phyloP scores from a whole-genome alignment of 352 stramenopile species.

The Phytophthora meadii region DNA sequence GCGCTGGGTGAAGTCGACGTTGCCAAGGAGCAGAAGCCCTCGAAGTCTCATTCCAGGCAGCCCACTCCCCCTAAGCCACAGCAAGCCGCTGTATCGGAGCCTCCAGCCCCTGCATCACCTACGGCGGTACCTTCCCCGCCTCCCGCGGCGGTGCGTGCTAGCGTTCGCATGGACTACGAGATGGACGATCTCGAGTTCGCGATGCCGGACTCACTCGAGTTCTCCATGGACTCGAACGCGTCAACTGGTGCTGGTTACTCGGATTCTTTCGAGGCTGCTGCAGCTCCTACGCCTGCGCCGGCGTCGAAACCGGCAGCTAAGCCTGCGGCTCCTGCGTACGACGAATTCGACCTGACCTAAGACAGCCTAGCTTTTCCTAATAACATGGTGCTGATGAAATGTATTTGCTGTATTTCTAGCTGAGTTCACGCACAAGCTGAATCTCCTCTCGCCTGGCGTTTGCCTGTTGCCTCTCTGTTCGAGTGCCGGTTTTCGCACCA shows the following conservation, averaged over 20 bases:
- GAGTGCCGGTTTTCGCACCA: conserved; percentile 25
- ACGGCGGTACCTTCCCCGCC: conserved; percentile 20
- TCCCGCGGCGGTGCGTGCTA: conserved; percentile 26
- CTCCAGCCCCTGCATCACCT: conserved; percentile 9
- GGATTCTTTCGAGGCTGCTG: conserved; percentile 22
- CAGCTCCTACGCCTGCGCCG: conserved; percentile 18
- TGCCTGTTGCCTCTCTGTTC: conserved; percentile 52
- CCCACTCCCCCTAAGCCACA: conserved; percentile 5
- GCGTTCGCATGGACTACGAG: conserved; percentile 60
- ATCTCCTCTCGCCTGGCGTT: conserved; percentile 60
- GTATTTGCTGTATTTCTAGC: conserved; percentile 37
- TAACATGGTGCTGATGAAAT: conserved; percentile 18
- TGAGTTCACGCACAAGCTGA: conserved; percentile 60
- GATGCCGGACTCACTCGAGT: conserved; percentile 51
- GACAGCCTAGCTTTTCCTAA: conserved; percentile 10
- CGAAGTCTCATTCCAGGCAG: conserved; percentile 3
- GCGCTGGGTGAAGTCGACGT: conserved; percentile 41
- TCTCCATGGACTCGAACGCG: conserved; percentile 32
- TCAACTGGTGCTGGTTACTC: conserved; percentile 18
- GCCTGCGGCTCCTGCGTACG: conserved; percentile 42
- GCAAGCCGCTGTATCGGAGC: background rate
- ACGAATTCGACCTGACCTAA: conserved; percentile 84
- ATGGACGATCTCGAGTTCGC: conserved; percentile 74
- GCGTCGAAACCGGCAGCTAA: conserved; percentile 20
- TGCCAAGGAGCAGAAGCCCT: conserved; percentile 22